Evolutionary conservation across 768 basidiomycete species (phyloP).

Genomic region (Lenzites betulinus): DNA sequence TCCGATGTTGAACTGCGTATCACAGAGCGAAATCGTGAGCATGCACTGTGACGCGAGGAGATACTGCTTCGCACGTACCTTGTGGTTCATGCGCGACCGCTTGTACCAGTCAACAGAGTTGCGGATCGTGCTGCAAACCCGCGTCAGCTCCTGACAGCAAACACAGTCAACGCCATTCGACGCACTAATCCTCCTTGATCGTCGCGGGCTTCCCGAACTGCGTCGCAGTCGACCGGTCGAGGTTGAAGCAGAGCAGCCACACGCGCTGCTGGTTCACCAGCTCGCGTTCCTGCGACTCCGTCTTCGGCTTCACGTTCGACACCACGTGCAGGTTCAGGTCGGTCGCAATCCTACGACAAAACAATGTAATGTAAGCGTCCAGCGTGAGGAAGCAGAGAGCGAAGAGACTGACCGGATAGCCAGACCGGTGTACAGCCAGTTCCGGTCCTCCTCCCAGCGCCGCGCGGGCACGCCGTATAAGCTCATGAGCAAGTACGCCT

Average conservation of each 20-base stretch:
- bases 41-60: not conserved
- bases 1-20: conserved; percentile 67
- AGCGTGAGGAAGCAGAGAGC: not conserved
- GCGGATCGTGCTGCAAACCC: conserved; percentile 39
- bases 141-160: not conserved
- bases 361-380: not conserved
- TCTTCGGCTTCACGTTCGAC: conserved; percentile 68
- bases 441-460: conserved; percentile 88
- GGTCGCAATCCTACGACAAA: conserved; percentile 69
- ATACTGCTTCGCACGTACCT: conserved; percentile 40
- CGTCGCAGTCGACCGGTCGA: conserved; percentile 85
- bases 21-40: not conserved
- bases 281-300: conserved; percentile 79
- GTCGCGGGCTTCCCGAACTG: conserved; percentile 91
- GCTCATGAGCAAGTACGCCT: conserved; percentile 90
- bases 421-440: conserved; percentile 87
- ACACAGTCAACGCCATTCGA: not conserved
- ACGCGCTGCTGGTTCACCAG: conserved; percentile 82
- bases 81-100: conserved; percentile 60
- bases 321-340: conserved; percentile 87
- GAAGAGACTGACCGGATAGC: conserved; percentile 63
- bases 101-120: conserved; percentile 77
- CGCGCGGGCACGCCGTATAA: conserved; percentile 79
- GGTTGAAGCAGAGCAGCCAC: conserved; percentile 89
- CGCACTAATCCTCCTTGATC: conserved; percentile 81